phyloP scores from a whole-genome alignment of 306 rosid genomes.

The Castanea mollissima region DNA sequence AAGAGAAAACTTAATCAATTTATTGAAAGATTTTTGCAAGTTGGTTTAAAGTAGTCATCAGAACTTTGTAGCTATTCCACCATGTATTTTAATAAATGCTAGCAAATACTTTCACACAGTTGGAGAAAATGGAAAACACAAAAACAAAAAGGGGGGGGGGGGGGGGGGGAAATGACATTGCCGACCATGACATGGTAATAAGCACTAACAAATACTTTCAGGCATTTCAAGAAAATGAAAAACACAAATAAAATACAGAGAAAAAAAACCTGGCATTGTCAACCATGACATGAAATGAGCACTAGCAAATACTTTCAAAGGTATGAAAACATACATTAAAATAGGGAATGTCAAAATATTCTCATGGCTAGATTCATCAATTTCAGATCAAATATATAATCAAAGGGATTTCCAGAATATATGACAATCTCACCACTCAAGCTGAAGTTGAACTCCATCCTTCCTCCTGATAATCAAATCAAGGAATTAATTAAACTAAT shows the following conservation, averaged over 20 bases:
- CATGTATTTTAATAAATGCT: neutral
- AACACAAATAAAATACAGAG: neutral
- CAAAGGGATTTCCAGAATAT: conserved; percentile 17
- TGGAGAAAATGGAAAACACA: neutral
- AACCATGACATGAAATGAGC: neutral
- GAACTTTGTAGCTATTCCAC: neutral
- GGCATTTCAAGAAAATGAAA: neutral
- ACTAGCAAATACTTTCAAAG: neutral
- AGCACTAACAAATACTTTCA: neutral
- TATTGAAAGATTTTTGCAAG: no score
- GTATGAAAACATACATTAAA: neutral
- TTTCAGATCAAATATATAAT: neutral
- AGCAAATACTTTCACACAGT: neutral
- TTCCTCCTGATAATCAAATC: conserved; percentile 58
- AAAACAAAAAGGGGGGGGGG: neutral
- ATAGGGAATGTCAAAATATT: neutral
- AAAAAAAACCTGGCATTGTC: neutral
- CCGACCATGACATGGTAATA: neutral
- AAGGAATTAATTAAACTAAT: conserved; percentile 30
- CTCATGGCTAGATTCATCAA: no score
- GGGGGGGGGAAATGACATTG: neutral
- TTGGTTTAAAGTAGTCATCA: neutral
- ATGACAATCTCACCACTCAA: conserved; percentile 70
- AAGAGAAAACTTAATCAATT: neutral
- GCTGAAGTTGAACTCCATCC: conserved; percentile 87